Evolutionary conservation across 2,329 filamentous ascomycete species (phyloP), one percentile per base, ranked within the genome.

Genomic region (Calonectria fujianensis): DNA sequence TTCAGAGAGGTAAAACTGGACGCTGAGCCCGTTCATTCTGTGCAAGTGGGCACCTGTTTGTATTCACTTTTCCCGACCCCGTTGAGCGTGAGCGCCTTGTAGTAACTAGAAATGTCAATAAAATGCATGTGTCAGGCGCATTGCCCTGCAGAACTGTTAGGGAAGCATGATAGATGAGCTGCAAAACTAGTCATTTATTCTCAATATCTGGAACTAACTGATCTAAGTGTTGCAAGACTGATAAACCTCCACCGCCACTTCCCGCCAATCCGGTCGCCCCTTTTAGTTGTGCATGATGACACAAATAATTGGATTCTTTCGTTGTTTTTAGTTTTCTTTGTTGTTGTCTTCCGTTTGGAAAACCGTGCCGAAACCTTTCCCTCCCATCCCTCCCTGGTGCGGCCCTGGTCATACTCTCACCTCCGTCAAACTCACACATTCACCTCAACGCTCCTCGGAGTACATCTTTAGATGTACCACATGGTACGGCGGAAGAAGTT

Each of bases 401-500:
- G n/a, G 50, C 57, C 24, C 59, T 37, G 32, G 14, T 14, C 27
- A 61, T 27, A 39, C 57, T 27, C 35, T 29, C 29, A 39, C 29
- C 37, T 41, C 31, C 20, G 18, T 32, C 31, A 24, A 24, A n/a
- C 29, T 61, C 37, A 37, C 31, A 29, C 31, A 24, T 27, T 61
- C 48, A 45, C 32, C 18, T 35, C 24, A 16, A n/a, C 35, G 37
- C 63, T 48, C n/a, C 32, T 18, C 4, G 8, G 18, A 35, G 39
- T 32, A 31, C 31, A 27, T 45, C 11, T 35, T 79, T 79, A 88
- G 67, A 88, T 87, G 76, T 83, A 88, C 87, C 87, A 88, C 86
- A 88, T 88, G 10, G 86, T 87, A 31, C 78, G 68, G 27, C 81
- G 80, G 80, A 86, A 83, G 64, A 86, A 86, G 2, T 81, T 70